Evolutionary conservation across 1,284 basidiomycete species (phyloP).

Genomic region (Cutaneotrichosporon sp.): DNA sequence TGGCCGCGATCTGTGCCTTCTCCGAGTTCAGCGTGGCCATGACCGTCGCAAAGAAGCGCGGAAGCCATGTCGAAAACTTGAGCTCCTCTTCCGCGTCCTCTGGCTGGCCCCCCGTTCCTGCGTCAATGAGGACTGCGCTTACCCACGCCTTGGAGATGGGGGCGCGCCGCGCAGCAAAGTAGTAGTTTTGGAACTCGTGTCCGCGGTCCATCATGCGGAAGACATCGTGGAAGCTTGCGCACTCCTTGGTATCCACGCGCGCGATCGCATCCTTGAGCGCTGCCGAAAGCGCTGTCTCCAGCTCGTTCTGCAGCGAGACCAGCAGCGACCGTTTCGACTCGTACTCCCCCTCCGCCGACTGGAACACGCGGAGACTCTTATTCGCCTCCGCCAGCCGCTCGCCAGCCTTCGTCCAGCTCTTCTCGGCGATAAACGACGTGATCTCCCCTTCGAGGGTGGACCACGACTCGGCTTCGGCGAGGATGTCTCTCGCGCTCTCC

Average conservation of each 20-base stretch:
- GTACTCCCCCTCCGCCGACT: conserved; percentile 75
- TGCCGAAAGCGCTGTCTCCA: conserved; percentile 81
- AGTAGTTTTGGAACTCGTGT: conserved; percentile 84
- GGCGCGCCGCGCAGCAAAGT: conserved; percentile 73
- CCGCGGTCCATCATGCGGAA: conserved; percentile 86
- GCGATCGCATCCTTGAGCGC: conserved; percentile 78
- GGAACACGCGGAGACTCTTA: conserved; percentile 81
- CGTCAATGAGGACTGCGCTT: conserved; percentile 32
- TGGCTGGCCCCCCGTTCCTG: background rate
- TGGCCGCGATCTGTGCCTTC: conserved; percentile 65
- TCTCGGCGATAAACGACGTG: conserved; percentile 64
- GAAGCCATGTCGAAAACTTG: conserved; percentile 62
- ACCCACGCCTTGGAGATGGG: conserved; percentile 66
- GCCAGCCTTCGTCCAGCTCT: conserved; percentile 71
- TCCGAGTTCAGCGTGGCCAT: conserved; percentile 65
- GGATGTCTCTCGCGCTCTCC: conserved; percentile 75
- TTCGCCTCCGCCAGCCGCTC: conserved; percentile 79
- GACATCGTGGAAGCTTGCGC: conserved; percentile 63
- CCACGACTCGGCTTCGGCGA: conserved; percentile 90
- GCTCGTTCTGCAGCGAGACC: conserved; percentile 84
- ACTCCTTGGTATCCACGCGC: conserved; percentile 58
- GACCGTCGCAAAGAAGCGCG: conserved; percentile 57
- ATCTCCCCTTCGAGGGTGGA: conserved; percentile 87
- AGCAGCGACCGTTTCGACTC: conserved; percentile 75
- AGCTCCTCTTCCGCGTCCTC: conserved; percentile 19